Percentiles rank a stretch among this genome's conserved stretches.
Evolutionary conservation across 2,329 filamentous ascomycete genomes (phyloP).

Genomic region (Bipolaris oryzae): DNA sequence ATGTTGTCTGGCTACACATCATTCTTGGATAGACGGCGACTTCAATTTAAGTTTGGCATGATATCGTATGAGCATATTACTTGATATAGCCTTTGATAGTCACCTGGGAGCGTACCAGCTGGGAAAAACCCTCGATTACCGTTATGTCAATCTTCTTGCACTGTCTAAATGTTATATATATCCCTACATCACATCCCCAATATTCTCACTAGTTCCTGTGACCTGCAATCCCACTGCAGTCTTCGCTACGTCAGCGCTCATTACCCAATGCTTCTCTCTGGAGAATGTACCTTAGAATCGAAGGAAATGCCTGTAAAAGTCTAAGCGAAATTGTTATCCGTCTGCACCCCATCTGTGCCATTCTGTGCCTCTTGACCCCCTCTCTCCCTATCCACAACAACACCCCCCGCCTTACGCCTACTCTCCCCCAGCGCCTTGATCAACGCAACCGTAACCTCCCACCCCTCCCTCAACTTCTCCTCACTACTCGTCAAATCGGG

Average conservation of each 20-base stretch:
- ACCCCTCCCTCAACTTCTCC: constrained; percentile 33
- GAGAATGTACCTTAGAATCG: not conserved
- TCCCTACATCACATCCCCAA: no score
- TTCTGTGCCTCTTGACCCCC: not conserved
- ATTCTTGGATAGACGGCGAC: not conserved
- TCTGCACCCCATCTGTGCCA: not conserved
- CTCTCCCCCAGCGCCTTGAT: constrained; percentile 46
- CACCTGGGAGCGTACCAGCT: not conserved
- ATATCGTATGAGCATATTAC: not conserved
- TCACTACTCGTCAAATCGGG: constrained; percentile 41
- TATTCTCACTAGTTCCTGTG: no score
- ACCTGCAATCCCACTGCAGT: no score
- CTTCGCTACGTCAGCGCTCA: not conserved
- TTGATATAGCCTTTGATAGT: not conserved
- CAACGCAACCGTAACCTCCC: constrained; percentile 39
- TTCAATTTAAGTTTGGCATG: not conserved
- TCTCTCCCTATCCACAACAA: constrained; percentile 9
- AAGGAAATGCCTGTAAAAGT: not conserved
- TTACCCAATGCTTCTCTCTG: not conserved
- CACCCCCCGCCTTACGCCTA: constrained; percentile 24
- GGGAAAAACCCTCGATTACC: not conserved
- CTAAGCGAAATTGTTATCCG: constrained; percentile 22
- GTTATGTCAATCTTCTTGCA: not conserved
- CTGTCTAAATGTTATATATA: not conserved
- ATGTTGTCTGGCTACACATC: constrained; percentile 11